A percentile compares a stretch with the other conserved stretches of the same genome.
Evolutionary conservation across 225 moss, liverwort and hornwort species (phyloP).

Genomic region (Ulota crispa): DNA sequence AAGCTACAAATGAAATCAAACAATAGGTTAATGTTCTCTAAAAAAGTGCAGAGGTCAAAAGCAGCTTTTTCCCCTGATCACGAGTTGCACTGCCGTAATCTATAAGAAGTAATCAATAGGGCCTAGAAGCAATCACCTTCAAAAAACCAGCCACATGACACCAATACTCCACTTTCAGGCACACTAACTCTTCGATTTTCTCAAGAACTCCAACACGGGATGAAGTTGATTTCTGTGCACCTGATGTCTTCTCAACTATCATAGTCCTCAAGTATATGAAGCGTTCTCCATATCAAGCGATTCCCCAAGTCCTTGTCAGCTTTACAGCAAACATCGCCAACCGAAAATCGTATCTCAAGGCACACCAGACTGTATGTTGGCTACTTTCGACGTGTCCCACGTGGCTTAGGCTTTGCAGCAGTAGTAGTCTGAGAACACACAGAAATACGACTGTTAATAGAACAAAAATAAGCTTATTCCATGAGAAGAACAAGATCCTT

Average conservation of each 20-base stretch:
- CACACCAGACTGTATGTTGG: background rate
- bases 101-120: background rate
- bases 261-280: conserved; percentile 12
- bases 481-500: background rate
- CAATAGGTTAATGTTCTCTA: background rate
- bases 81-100: background rate
- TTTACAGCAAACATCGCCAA: background rate
- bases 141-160: conserved; percentile 16
- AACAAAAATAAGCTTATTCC: background rate
- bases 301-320: background rate
- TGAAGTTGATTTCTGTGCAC: background rate
- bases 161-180: conserved; percentile 5
- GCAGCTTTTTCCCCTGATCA: background rate
- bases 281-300: background rate
- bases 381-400: conserved; percentile 69
- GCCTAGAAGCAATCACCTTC: background rate
- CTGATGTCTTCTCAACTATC: background rate
- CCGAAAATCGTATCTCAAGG: background rate
- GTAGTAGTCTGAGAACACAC: conserved; percentile 40
- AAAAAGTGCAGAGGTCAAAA: background rate
- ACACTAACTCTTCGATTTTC: background rate
- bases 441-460: conserved; percentile 5
- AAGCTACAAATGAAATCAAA: background rate
- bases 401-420: conserved; percentile 65
- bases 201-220: background rate